Evolutionary conservation across 768 basidiomycete genomes (phyloP), one percentile per base, ranked within the genome.

Genomic region (Coprinellus aureogranulatus): DNA sequence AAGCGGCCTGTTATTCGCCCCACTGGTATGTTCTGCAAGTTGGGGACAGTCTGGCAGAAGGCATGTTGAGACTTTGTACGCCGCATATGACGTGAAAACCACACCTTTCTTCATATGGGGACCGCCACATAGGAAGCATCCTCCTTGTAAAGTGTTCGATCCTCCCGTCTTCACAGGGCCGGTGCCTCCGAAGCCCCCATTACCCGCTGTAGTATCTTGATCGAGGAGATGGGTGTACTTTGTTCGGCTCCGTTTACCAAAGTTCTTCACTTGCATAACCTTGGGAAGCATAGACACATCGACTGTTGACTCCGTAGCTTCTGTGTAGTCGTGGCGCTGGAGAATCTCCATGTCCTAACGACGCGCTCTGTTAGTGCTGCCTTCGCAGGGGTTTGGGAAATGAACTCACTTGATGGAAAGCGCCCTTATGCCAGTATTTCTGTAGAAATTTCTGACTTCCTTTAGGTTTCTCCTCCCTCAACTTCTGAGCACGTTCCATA

Each of bases 391-490:
- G 10, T 6, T 25, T 9, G 14, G 11, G 57, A 27, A 41, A 16
- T 2, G 4, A 11, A 66, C 65, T 30, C 58, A 91, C 94, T 83
- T 95, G 92, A 70, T 97, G 94, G 79, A 98, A 99, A 59, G 96
- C 97, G 65, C 97, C 97, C 73, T 96, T 98, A 77, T 99, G 97
- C 87, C 94, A 98, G 70, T 97, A 99, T 73, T 97, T 98, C 70
- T 98, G 94, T 61, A 98, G 72, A 74, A 98, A 98, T 67, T 86
- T 91, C 68, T 94, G 90, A 61, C 91, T 82, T 2, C 92, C 93
- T 68, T 97, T 90, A 1, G 92, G 90, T 72, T 95, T 96, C 54
- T 91, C 92, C 54, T 88, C 88, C 55, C 97, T 80, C 30, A 83
- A 75, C 69, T 90, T 86, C 57, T 92, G 81, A 2, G 94, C 95